Base-by-base conservation (phyloP, 208 protist genomes). In the Spironucleus salmonicida region DNA sequence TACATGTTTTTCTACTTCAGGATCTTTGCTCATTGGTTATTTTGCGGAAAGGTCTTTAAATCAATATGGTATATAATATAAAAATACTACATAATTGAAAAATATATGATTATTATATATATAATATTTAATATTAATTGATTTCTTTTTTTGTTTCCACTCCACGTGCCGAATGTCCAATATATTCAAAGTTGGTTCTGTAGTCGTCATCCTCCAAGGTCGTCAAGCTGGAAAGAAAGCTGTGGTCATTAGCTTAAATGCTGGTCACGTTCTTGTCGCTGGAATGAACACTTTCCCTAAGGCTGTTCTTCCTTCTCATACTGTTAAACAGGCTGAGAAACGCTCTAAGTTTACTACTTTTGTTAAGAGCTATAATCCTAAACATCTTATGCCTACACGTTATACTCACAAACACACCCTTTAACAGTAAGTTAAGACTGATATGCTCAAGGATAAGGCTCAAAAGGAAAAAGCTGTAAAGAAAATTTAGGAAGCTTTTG, bases 171-270 rank as follows among this genome's bases (percentile, higher is more conserved):
- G 27, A 59, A 61, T 29, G n/a, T n/a, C n/a, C n/a, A n/a, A n/a
- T n/a, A 77, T 76, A 26, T 58, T 87, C 38, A 85, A 85, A 75
- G 1, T 74, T 42, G 81, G 81, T 32, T 81, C 79, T 53, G 81
- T 88, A 38, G 82, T 84, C 53, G 66, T 88, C 32, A 15, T 88
- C 59, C 77, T 87, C 30, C 62, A 82, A 15, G 86, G 86, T 27
- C 77, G 82, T 34, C 84, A 80, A 35, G 86, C 86, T 57, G 86
- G 86, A 27, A 83, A 82, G 41, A 88, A 88, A 80, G 83, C 81
- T n/a, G 79, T 87, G 42, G 77, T 88, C 45, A 76, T 88, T 0
- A 81, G 85, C 62, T 75, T 71, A 38, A 82, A 79, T 59, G 85
- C 79, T 62, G 75, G 74, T 49, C 84, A 86, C 45, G 42, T 53